Base-by-base conservation (phyloP, 331 rosid genomes). In the Pyracantha coccinea region DNA sequence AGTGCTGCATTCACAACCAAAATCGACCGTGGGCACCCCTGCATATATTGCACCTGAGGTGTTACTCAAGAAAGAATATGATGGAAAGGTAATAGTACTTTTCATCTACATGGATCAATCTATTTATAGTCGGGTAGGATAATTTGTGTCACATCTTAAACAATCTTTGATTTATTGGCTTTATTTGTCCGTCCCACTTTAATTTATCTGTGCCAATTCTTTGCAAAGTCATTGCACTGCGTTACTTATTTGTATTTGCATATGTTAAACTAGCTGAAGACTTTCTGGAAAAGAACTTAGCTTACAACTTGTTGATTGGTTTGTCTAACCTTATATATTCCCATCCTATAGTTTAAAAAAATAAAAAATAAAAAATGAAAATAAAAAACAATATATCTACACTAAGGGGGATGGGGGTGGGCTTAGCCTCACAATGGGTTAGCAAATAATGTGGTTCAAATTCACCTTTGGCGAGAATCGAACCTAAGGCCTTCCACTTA, bases 31-130 rank as follows among this genome's bases (percentile, higher is more conserved):
- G 55, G 98, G 98, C 41, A 93, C 98, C 57, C 97, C 98, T 35
- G 98, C 98, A 44, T 93, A 93, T 69, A 93, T 93, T 38, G 98
- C 97, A 61, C 98, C 98, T 27, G 98, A 93, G 81, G 97, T 93
- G 74, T 84, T 93, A 73, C 92, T 91, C 59, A 93, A 93, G 87
- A 93, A 91, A 87, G 98, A 93, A 82, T 93, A 93, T 73, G 97
- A 93, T 80, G 98, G 98, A 86, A 93, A 93, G 98, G 98, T 89
- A 89, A 78, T 69, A n/a, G 2, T 24, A 8, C 29, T 28, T 47
- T 17, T 55, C 41, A 53, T 25, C 65, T 8, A 2, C 19, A 62
- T 15, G 47, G 58, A 53, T 28, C 54, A 32, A 14, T 59, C 23
- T 32, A 16, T 20, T 77, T 63, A 23, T 11, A 17, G 55, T 53